Evolutionary conservation across 176 grass and related monocot genomes (phyloP), one percentile per base, ranked within the genome.

Genomic region (Aegilops tauschii): DNA sequence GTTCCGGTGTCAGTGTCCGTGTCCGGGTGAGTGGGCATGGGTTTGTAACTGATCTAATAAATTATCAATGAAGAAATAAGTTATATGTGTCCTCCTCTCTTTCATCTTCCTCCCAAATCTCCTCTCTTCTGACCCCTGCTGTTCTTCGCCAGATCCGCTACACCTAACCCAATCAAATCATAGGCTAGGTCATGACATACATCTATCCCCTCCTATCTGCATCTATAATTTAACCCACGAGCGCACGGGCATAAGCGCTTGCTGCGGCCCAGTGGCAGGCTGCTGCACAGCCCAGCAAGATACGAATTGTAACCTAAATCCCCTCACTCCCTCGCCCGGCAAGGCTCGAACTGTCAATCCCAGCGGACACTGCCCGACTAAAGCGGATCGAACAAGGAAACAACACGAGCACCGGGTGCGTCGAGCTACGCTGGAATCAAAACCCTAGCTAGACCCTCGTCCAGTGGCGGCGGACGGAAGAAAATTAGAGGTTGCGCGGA

Each of bases 401-500:
- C 52, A 23, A 69, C 7, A 32, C 40, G 31, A 9, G 6, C 27
- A 8, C 18, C 27, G 5, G 10, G 66, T 76, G 72, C 31, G 17
- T 14, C 16, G 63, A 68, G 71, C 31, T 14, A 49, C 59, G 58
- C 12, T n/a, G 29, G 74, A 77, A 56, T 34, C 74, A 56, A 77
- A 77, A 77, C 74, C 74, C 74, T 77, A 77, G 74, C 74, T 77
- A 77, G 74, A 47, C 14, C 70, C 45, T 54, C 69, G 21, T 72
- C 16, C 6, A 21, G 56, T 8, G 56, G 56, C 20, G 56, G 56
- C 0, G 56, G 56, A 0, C 56, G 56, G 56, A 59, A 56, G 12
- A 20, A 59, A 56, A 59, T 0, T 58, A 59, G 56, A 21, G 7
- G 56, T 21, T 0, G 56, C 0, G 7, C 56, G 56, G 56, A 21